Conservation (phyloP, 2,329 filamentous ascomycete species). For the Talaromyces atroroseus region DNA sequence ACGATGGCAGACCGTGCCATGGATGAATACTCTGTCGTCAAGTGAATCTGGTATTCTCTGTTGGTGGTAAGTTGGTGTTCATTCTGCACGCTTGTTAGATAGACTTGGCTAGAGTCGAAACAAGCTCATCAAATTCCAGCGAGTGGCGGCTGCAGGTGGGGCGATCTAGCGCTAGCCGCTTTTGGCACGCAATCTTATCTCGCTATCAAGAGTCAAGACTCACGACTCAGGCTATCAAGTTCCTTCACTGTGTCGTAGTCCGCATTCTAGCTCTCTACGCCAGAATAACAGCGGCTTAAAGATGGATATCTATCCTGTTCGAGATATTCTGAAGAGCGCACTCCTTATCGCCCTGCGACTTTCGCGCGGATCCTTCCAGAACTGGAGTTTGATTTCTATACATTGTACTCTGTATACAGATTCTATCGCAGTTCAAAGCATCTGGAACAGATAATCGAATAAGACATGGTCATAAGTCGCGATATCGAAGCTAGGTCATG, state of each 20-base stretch:
- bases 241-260: no score
- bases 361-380: conserved; percentile 39
- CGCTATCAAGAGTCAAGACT: no score
- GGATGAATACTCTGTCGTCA: neutral
- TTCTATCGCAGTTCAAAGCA: no score
- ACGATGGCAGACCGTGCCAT: conserved; percentile 44
- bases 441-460: no score
- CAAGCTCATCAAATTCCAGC: neutral
- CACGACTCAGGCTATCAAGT: no score
- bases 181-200: conserved; percentile 6
- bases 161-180: neutral
- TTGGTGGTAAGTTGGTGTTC: neutral
- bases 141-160: conserved; percentile 3
- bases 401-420: no score
- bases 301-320: no score
- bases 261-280: no score
- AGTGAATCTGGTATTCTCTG: neutral
- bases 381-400: no score
- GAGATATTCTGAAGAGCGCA: conserved; percentile 38
- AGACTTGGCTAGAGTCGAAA: neutral
- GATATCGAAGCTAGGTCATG: no score
- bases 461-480: no score
- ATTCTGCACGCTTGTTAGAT: neutral
- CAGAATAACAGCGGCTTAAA: no score
- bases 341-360: conserved; percentile 19